A percentile compares a stretch with the other conserved stretches of the same genome.
Conservation (phyloP, 345 rosid genomes). For the Gossypium ekmanianum region DNA sequence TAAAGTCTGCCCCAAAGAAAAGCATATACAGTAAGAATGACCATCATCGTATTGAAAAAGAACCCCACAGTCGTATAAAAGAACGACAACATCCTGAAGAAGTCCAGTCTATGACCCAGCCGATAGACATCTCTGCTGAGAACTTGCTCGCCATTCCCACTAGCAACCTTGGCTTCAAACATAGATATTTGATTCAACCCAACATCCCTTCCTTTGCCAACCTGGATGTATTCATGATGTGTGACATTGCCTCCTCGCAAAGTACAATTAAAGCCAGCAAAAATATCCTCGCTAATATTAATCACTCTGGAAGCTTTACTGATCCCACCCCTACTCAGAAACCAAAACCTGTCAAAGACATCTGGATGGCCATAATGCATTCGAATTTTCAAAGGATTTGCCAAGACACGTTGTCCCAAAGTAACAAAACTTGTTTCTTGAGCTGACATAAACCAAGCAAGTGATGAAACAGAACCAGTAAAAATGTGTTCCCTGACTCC, state of each 20-base stretch:
- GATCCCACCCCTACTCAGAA: slow-evolving; percentile 90
- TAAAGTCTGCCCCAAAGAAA: slow-evolving; percentile 96
- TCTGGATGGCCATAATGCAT: slow-evolving; percentile 99
- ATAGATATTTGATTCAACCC: slow-evolving; percentile 93
- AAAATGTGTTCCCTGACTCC: slow-evolving; percentile 97
- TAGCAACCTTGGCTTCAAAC: slow-evolving; percentile 99
- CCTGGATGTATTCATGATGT: slow-evolving; percentile 95
- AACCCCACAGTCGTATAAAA: slow-evolving; percentile 93
- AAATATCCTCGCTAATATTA: slow-evolving; percentile 95
- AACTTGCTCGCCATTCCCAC: slow-evolving; percentile 98
- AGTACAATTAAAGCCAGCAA: slow-evolving; percentile 99
- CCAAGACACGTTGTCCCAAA: slow-evolving; percentile 94
- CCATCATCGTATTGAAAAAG: slow-evolving; percentile 93
- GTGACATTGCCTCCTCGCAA: slow-evolving; percentile 96
- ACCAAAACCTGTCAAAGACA: slow-evolving; percentile 97
- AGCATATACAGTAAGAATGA: slow-evolving; percentile 80
- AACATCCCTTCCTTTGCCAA: slow-evolving; percentile 99
- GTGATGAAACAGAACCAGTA: slow-evolving; percentile 96
- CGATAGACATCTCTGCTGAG: slow-evolving; percentile 97
- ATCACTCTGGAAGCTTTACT: slow-evolving; percentile 97
- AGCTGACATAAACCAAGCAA: slow-evolving; percentile 89
- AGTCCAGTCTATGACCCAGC: slow-evolving; percentile 93
- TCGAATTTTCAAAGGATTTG: slow-evolving; percentile 88
- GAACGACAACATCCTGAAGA: slow-evolving; percentile 94
- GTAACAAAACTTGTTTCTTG: slow-evolving; percentile 94